A percentile compares a stretch with the other conserved stretches of the same genome.
phyloP scores from a whole-genome alignment of 139 green algal genomes.

The Pleodorina starrii region DNA sequence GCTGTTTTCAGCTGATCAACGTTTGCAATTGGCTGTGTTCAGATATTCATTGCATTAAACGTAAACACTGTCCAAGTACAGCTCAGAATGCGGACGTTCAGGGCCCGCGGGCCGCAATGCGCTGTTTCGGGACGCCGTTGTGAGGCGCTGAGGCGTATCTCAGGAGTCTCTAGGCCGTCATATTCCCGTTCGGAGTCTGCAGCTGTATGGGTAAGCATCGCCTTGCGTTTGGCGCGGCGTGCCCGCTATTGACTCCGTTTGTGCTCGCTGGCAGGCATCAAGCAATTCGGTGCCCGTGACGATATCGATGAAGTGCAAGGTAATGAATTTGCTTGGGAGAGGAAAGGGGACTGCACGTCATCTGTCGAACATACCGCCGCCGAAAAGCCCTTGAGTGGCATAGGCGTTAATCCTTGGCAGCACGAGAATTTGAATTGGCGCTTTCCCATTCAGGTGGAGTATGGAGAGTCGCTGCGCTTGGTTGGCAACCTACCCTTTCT shows the following conservation, averaged over 20 bases:
- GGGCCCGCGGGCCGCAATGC: not conserved
- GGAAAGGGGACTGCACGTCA: too few relatives aligned
- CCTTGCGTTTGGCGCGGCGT: not conserved
- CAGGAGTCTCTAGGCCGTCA: not conserved
- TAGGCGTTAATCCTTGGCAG: not conserved
- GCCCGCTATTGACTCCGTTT: not conserved
- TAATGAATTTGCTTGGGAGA: not conserved
- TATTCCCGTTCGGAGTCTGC: not conserved
- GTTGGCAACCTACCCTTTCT: constrained; percentile 58
- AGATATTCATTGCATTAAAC: too few relatives aligned
- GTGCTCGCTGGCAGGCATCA: not conserved
- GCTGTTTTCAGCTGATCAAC: too few relatives aligned
- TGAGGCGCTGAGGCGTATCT: not conserved
- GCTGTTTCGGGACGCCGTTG: not conserved
- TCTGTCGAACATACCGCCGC: not conserved
- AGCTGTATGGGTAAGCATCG: not conserved
- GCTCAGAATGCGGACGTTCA: not conserved
- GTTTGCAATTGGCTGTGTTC: too few relatives aligned
- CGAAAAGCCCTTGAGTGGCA: not conserved
- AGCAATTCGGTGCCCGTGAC: constrained; percentile 5
- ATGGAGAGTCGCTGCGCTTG: constrained; percentile 60
- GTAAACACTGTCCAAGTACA: too few relatives aligned
- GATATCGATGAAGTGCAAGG: constrained; percentile 39
- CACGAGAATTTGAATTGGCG: not conserved
- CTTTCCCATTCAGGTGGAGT: constrained; percentile 41